phyloP scores from a whole-genome alignment of 23 red algal genomes.

The Gracilaria gracilis region DNA sequence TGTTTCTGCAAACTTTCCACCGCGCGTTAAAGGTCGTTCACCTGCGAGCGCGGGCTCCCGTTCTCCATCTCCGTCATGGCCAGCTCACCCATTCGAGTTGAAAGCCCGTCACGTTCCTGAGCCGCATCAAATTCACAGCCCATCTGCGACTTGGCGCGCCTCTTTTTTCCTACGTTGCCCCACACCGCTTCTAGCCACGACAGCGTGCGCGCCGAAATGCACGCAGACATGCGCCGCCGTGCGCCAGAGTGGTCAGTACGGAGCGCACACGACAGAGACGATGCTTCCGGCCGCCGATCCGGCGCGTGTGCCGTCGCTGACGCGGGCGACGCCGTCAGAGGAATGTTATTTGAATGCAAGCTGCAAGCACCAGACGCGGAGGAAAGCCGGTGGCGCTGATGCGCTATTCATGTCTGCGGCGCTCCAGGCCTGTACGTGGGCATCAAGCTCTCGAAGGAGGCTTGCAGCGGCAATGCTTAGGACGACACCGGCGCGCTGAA shows the following conservation, averaged over 20 bases:
- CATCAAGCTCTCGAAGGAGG: not conserved
- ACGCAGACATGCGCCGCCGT: not conserved
- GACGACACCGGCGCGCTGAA: not conserved
- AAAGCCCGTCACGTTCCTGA: not conserved
- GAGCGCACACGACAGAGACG: not conserved
- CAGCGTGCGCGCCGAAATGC: not conserved
- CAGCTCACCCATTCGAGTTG: conserved; percentile 10
- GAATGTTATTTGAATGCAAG: not conserved
- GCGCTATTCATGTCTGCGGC: not conserved
- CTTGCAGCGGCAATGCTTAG: not conserved
- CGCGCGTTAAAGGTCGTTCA: conserved; percentile 7
- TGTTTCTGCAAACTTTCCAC: not conserved
- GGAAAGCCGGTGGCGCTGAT: not conserved
- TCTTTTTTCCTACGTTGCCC: too few species aligned
- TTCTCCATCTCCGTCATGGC: conserved; percentile 44
- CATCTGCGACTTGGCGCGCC: not conserved
- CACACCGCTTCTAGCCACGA: not conserved
- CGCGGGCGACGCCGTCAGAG: not conserved
- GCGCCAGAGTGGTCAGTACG: not conserved
- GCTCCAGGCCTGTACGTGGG: not conserved
- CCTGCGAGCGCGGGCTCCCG: not conserved
- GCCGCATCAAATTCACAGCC: conserved; percentile 1
- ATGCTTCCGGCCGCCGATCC: not conserved
- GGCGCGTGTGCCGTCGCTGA: too few species aligned
- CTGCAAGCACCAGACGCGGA: not conserved